Conservation (phyloP, 495 filamentous ascomycete species). For the Talaromyces trachyspermus region DNA sequence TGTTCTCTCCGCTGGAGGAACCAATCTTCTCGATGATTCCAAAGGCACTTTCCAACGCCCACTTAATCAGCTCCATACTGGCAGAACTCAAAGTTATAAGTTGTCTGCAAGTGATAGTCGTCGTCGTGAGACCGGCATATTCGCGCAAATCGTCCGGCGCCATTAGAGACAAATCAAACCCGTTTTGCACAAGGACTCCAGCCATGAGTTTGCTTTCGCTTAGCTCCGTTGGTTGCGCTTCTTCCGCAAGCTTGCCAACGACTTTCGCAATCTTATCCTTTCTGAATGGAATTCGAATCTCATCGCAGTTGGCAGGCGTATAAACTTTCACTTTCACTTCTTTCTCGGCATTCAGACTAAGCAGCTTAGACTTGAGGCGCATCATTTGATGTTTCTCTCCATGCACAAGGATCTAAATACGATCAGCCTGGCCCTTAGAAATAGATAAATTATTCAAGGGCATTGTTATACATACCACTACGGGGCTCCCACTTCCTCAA, state of each 20-base stretch:
- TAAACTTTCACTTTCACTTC: slow-evolving; percentile 78
- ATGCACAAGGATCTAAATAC: slow-evolving; percentile 76
- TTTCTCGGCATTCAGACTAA: slow-evolving; percentile 82
- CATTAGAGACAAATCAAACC: slow-evolving; percentile 94
- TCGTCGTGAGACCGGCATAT: slow-evolving; percentile 91
- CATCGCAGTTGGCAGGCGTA: slow-evolving; percentile 89
- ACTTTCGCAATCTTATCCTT: slow-evolving; percentile 96
- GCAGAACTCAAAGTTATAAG: slow-evolving; percentile 77
- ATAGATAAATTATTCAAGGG: no score
- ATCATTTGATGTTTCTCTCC: slow-evolving; percentile 98
- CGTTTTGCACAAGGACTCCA: slow-evolving; percentile 91
- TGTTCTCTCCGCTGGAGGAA: slow-evolving; percentile 26
- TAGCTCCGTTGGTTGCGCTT: slow-evolving; percentile 53
- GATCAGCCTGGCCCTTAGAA: slow-evolving; percentile 12
- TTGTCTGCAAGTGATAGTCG: slow-evolving; percentile 86
- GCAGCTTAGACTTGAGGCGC: slow-evolving; percentile 84
- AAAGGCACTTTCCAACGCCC: slow-evolving; percentile 91
- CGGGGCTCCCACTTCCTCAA: slow-evolving; percentile 86
- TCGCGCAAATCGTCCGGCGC: slow-evolving; percentile 90
- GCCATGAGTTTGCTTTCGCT: slow-evolving; percentile 57
- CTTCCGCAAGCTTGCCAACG: slow-evolving; percentile 83
- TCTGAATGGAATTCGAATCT: slow-evolving; percentile 89
- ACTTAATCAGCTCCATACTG: slow-evolving; percentile 82
- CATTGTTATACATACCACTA: slow-evolving; percentile 79
- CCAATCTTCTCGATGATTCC: slow-evolving; percentile 70